Evolutionary conservation across 345 rosid species (phyloP), one percentile per base, ranked within the genome.

Genomic region (Melaleuca alternifolia): DNA sequence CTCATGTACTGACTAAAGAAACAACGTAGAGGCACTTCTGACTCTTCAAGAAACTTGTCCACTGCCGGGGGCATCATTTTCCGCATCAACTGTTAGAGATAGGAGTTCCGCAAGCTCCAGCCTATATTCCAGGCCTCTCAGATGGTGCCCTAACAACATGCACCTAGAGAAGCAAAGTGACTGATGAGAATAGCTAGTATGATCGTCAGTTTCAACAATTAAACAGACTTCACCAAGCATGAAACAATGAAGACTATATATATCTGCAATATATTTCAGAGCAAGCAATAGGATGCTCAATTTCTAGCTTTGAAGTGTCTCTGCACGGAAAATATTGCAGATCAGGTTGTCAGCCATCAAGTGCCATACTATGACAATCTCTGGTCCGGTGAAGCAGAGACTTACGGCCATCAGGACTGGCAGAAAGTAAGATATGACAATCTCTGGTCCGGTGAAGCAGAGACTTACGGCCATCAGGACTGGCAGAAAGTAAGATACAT

Each of bases 61-160:
- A 85, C 91, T 88, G 79, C 89, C 91, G 30, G 51, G 28, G 65
- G 90, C 85, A 28, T 92, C 94, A 88, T 86, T 91, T 87, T 89
- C 90, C n/a, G 83, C 85, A 41, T 89, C 88, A 51, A 91, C 88
- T 6, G 96, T 91, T 88, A 93, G 89, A 21, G 94, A 93, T 12
- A 96, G 79, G 87, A 97, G 98, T 75, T 94, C 96, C 89, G 83
- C 91, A 86, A 97, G 96, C 92, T 94, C 98, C 95, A 94, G 88
- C 54, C 98, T 92, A 87, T 95, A 95, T 90, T 97, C 98, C 12
- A 96, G 91, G 83, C 99, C 99, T 92, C 98, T 92, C 28, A 97
- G 94, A 88, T 95, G 93, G 89, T 97, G 99, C 87, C 98, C 98
- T 91, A 97, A 82, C 59, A 97, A 91, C 97, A 97, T 96, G 89